phyloP scores from a whole-genome alignment of 306 rosid genomes.

The Castanea mollissima region DNA sequence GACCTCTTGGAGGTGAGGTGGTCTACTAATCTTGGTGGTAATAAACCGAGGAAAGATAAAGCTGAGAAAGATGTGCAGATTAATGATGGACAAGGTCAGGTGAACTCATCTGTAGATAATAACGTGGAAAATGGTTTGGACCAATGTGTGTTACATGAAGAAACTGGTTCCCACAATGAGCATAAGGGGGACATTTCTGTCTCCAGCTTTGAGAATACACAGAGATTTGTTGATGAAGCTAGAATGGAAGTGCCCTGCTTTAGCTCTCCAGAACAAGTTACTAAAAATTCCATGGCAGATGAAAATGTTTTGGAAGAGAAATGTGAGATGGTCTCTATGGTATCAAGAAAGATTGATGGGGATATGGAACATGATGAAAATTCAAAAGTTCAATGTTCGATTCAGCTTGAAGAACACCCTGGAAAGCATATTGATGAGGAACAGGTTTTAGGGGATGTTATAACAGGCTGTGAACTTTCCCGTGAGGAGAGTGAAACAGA shows the following conservation, averaged over 20 bases:
- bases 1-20: constrained; percentile 80
- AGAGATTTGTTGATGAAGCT: constrained; percentile 15
- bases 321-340: constrained; percentile 14
- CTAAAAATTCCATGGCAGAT: constrained; percentile 6
- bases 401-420: constrained; percentile 13
- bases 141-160: constrained; percentile 10
- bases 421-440: constrained; percentile 32
- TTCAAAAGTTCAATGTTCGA: neutral
- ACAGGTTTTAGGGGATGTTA: constrained; percentile 22
- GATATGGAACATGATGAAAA: constrained; percentile 18
- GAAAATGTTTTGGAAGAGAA: constrained; percentile 19
- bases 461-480: constrained; percentile 21
- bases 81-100: constrained; percentile 6
- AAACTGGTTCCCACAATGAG: constrained; percentile 17
- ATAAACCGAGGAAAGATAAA: constrained; percentile 27
- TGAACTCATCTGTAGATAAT: constrained; percentile 29
- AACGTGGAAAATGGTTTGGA: constrained; percentile 14
- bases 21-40: constrained; percentile 62
- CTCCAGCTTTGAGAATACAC: constrained; percentile 9
- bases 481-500: constrained; percentile 18
- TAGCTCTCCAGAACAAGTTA: constrained; percentile 13
- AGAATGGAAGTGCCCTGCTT: constrained; percentile 5
- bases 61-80: constrained; percentile 19
- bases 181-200: constrained; percentile 14
- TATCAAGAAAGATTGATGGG: constrained; percentile 18